These are phyloP conservation scores for Dendrobium huoshanense DNA, from an alignment of 106 monocot genomes.

Conservation along the genomic window DNA sequence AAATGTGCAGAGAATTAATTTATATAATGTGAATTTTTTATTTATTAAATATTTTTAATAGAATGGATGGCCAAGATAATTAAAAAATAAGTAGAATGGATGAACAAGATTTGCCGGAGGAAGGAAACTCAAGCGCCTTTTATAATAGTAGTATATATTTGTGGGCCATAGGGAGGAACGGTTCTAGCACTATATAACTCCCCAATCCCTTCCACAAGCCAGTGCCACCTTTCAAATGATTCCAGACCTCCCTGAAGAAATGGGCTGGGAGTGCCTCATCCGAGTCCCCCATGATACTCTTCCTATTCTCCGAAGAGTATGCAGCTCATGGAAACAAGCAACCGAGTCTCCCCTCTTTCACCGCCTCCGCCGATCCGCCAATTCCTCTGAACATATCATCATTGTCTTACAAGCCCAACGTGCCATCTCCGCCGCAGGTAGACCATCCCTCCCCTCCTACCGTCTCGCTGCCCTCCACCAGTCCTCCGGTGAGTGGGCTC, in stretches of 20 bases:
- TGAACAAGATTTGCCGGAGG: no score
- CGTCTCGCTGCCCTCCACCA: slow-evolving; percentile 27
- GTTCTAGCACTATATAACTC: no score
- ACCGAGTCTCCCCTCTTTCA: slow-evolving; percentile 34
- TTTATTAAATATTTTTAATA: no score
- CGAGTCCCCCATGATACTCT: slow-evolving; percentile 32
- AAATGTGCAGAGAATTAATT: no score
- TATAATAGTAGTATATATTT: no score
- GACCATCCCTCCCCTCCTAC: slow-evolving; percentile 9
- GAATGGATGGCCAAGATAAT: no score
- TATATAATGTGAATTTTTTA: no score
- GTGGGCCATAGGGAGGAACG: no score
- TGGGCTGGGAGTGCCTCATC: slow-evolving; percentile 48
- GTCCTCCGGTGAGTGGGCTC: slow-evolving; percentile 14
- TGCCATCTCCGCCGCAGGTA: neutral
- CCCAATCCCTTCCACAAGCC: no score
- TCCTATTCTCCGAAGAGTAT: slow-evolving; percentile 26
- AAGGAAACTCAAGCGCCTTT: no score
- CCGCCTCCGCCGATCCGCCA: slow-evolving; percentile 16
- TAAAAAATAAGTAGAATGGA: no score
- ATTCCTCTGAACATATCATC: slow-evolving; percentile 14
- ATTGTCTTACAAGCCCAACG: slow-evolving; percentile 31
- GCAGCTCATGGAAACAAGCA: slow-evolving; percentile 32
- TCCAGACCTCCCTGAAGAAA: slow-evolving; percentile 52
- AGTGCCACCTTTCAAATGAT: slow-evolving; percentile 11